Conservation (phyloP, 148 eudicot genomes). For the Nepenthes mirabilis region DNA sequence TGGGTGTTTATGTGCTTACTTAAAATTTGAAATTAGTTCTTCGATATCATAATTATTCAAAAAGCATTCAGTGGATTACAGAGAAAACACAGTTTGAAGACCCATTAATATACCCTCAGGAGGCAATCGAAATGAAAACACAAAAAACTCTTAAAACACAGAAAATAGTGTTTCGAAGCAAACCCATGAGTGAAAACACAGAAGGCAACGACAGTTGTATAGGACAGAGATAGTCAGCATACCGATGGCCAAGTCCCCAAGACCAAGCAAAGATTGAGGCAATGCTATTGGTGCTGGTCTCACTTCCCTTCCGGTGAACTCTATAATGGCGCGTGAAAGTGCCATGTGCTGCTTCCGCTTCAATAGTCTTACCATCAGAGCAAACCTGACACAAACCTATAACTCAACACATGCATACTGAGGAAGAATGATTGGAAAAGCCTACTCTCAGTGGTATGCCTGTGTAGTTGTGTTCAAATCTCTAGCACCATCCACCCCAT, state of each 20-base stretch:
- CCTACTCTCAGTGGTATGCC: neutral
- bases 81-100: too few relatives aligned
- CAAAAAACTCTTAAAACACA: too few relatives aligned
- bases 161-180: too few relatives aligned
- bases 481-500: neutral
- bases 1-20: too few relatives aligned
- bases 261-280: constrained; percentile 54
- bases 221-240: neutral
- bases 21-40: too few relatives aligned
- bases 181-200: too few relatives aligned
- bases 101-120: too few relatives aligned
- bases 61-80: too few relatives aligned
- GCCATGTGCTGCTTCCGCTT: constrained; percentile 56
- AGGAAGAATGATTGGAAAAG: neutral
- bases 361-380: constrained; percentile 44
- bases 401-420: neutral
- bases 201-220: neutral
- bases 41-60: too few relatives aligned
- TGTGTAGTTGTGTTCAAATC: neutral
- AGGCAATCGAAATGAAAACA: too few relatives aligned
- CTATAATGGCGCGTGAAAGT: constrained; percentile 38
- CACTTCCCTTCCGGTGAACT: constrained; percentile 47
- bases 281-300: constrained; percentile 47
- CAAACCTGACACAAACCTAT: constrained; percentile 20
- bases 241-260: constrained; percentile 40